Percentiles rank a stretch among this genome's conserved stretches.
These are phyloP conservation scores for Tetrapisispora iriomotensis DNA, from an alignment of 805 yeast species.

Conservation along the genomic window DNA sequence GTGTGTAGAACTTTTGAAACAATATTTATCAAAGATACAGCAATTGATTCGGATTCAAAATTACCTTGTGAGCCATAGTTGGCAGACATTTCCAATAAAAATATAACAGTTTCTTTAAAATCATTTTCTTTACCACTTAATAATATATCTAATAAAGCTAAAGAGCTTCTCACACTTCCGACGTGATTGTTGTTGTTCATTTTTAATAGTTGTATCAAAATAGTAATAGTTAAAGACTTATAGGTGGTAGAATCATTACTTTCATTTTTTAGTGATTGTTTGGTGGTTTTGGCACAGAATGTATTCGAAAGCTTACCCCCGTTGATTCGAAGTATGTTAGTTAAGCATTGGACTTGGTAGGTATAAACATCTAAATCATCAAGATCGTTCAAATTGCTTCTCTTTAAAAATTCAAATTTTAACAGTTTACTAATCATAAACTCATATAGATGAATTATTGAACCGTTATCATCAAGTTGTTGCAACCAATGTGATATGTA, in stretches of 20 bases:
- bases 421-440: slow-evolving; percentile 46
- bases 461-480: slow-evolving; percentile 39
- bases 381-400: slow-evolving; percentile 26
- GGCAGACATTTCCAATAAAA: slow-evolving; percentile 32
- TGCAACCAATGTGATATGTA: slow-evolving; percentile 42
- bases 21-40: slow-evolving; percentile 26
- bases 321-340: slow-evolving; percentile 42
- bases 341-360: slow-evolving; percentile 49
- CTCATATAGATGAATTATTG: slow-evolving; percentile 52
- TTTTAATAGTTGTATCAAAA: slow-evolving; percentile 39
- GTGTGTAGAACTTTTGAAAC: slow-evolving; percentile 25
- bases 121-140: slow-evolving; percentile 50
- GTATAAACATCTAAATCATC: slow-evolving; percentile 58
- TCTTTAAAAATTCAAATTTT: slow-evolving; percentile 30
- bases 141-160: slow-evolving; percentile 38
- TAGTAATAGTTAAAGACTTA: slow-evolving; percentile 42
- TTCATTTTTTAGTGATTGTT: slow-evolving; percentile 28
- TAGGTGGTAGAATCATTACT: slow-evolving; percentile 32
- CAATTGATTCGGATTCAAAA: slow-evolving; percentile 24
- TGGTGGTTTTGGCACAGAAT: slow-evolving; percentile 48
- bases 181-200: slow-evolving; percentile 27
- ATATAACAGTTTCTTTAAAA: slow-evolving; percentile 36
- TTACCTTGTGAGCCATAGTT: slow-evolving; percentile 20
- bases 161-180: slow-evolving; percentile 34
- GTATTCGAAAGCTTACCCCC: slow-evolving; percentile 35